Base-by-base conservation (phyloP, 176 grass and related monocot genomes). In the Paspalum notatum region DNA sequence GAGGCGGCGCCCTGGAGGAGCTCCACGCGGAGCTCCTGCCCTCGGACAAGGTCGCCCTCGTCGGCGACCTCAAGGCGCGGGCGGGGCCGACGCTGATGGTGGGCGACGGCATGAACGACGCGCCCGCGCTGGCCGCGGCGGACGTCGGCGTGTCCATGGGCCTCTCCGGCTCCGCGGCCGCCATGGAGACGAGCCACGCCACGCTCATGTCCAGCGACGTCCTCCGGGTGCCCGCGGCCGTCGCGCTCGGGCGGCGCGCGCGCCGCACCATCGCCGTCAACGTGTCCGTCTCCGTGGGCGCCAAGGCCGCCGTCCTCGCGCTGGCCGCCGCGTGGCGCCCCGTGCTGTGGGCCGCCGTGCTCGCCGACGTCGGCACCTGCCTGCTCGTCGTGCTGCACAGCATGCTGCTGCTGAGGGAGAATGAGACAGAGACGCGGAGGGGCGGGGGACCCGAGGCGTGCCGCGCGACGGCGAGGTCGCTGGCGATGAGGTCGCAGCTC, bases 41-140 rank as follows among this genome's bases (percentile, higher is more conserved):
- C 9, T 86, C 84, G 40, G 91, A 93, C 86, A 97, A 93, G 73
- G 86, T 93, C 38, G 46, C 5, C 10, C 65, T 90, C 7, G 84
- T 97, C 18, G 37, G 26, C 12, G 20, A 5, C 0, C 68, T 97
- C 0, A 90, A 90, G 80, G 57, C 20, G 0, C 62, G 53, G 9
- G 37, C 15, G 0, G 91, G 91, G 6, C 59, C 81, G 40, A 97
- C 89, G 21, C 50, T 90, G 74, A 91, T 97, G 91, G 85, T 93
- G 13, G 94, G 94, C 15, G 91, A 97, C 69, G 89, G 94, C 16
- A 90, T 97, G 78, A 97, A 97, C 48, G 94, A 97, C 48, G 89
- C 94, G 15, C 89, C 94, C 0, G 94, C 94, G 57, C 81, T 97
- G 40, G 91, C 94, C 2, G 14, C 17, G 62, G 87, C 89, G 5